Percentiles rank a stretch among this genome's conserved stretches.
Evolutionary conservation across 2,329 filamentous ascomycete genomes (phyloP).

Genomic region (Cytospora leucostoma): DNA sequence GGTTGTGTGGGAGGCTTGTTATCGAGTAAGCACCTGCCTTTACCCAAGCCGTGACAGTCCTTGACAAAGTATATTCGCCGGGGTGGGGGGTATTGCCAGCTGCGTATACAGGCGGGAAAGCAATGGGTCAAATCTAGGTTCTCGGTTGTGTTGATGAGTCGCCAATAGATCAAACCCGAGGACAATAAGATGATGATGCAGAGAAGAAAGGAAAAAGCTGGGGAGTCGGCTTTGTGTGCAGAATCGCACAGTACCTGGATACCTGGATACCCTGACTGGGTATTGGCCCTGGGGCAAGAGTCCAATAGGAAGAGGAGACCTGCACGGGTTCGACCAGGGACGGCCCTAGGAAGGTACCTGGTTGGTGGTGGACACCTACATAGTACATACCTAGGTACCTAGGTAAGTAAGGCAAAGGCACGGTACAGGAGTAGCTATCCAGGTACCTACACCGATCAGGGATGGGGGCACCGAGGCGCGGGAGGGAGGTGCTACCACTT

Average conservation of each 20-base stretch:
- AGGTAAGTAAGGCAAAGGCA: no score
- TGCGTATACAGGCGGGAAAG: neutral
- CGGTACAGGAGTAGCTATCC: neutral
- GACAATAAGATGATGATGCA: slow-evolving; percentile 1
- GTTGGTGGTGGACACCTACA: neutral
- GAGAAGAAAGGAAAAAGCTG: neutral
- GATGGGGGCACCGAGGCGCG: slow-evolving; percentile 3
- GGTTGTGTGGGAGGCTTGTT: neutral
- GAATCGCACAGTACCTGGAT: slow-evolving; percentile 1
- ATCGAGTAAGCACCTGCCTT: neutral
- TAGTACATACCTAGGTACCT: no score
- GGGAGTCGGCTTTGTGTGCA: slow-evolving; percentile 3
- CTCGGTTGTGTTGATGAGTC: neutral
- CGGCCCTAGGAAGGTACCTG: neutral
- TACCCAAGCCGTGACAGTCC: neutral
- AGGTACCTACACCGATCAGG: neutral
- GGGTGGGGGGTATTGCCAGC: neutral
- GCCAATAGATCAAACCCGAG: neutral
- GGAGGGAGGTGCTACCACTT: neutral
- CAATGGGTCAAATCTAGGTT: neutral
- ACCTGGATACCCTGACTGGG: neutral
- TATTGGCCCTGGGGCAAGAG: neutral
- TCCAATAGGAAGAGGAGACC: slow-evolving; percentile 11
- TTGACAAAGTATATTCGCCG: neutral
- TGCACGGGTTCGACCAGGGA: slow-evolving; percentile 10